A percentile compares a stretch with the other conserved stretches of the same genome.
Conservation (phyloP, 106 monocot genomes). For the Xerophyta viscosa region DNA sequence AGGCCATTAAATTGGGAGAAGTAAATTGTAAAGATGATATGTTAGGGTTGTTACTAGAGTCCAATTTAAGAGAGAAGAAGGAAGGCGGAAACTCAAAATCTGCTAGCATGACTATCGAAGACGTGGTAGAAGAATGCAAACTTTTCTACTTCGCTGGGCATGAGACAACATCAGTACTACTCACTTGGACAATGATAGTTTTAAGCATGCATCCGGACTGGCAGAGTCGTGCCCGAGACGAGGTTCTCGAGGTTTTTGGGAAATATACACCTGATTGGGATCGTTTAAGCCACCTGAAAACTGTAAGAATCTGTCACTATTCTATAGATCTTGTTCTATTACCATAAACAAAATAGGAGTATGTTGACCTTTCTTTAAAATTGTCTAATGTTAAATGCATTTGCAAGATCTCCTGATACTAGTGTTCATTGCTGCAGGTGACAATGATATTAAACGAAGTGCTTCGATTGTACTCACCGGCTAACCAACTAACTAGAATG, state of each 20-base stretch:
- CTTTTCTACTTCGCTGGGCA: slow-evolving; percentile 54
- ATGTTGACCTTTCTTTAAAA: too few species aligned
- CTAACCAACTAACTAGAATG: slow-evolving; percentile 2
- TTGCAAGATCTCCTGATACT: too few species aligned
- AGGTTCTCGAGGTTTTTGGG: slow-evolving; percentile 22
- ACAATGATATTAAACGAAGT: slow-evolving; percentile 50
- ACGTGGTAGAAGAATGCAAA: slow-evolving; percentile 57
- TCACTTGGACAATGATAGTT: slow-evolving; percentile 43
- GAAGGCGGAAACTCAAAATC: background rate
- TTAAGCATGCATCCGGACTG: slow-evolving; percentile 35
- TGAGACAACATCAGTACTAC: slow-evolving; percentile 30
- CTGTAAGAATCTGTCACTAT: slow-evolving; percentile 25
- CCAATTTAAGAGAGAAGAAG: background rate
- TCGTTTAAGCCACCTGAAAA: slow-evolving; percentile 30
- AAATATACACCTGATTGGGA: slow-evolving; percentile 20
- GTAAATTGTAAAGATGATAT: slow-evolving; percentile 20
- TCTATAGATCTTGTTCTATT: too few species aligned
- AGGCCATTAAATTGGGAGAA: slow-evolving; percentile 19
- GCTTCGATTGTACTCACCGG: slow-evolving; percentile 44
- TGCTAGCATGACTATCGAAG: slow-evolving; percentile 23
- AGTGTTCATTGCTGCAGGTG: too few species aligned
- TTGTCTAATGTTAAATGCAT: too few species aligned
- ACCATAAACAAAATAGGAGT: background rate
- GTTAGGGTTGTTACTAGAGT: slow-evolving; percentile 30
- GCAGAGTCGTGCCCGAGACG: slow-evolving; percentile 42